Percentiles rank a stretch among this genome's conserved stretches.
Evolutionary conservation across 78 protist species (phyloP).

Genomic region (Dictyostelium brefeldianum): DNA sequence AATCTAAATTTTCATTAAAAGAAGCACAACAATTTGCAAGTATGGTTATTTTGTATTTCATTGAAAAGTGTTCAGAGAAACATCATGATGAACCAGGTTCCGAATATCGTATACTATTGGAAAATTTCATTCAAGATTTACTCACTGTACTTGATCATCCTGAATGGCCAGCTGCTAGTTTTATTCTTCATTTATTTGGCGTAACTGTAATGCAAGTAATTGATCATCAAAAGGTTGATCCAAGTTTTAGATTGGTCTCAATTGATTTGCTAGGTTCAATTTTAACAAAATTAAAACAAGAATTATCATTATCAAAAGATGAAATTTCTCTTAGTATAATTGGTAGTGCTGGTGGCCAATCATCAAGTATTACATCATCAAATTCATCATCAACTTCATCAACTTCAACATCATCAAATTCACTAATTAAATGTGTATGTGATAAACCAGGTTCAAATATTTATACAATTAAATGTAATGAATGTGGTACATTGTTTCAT

Average conservation of each 20-base stretch:
- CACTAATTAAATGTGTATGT: conserved; percentile 23
- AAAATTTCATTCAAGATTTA: conserved; percentile 58
- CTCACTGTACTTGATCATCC: conserved; percentile 36
- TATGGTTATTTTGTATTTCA: conserved; percentile 35
- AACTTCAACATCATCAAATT: background rate
- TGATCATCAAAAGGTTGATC: conserved; percentile 10
- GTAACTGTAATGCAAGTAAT: conserved; percentile 15
- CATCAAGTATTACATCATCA: background rate
- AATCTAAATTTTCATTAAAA: background rate
- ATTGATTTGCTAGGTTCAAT: conserved; percentile 51
- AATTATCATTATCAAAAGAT: background rate
- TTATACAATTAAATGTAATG: conserved; percentile 34
- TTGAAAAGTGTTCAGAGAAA: conserved; percentile 68
- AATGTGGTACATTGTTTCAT: conserved; percentile 23
- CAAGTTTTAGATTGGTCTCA: conserved; percentile 13
- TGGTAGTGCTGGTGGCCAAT: background rate
- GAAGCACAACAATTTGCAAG: conserved; percentile 13
- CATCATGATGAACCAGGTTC: background rate
- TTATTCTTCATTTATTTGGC: conserved; percentile 37
- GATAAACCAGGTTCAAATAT: conserved; percentile 21
- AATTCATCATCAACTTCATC: background rate
- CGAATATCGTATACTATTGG: conserved; percentile 46
- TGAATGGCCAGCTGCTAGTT: conserved; percentile 67
- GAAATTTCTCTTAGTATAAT: background rate
- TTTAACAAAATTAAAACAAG: conserved; percentile 71